Percentiles rank a stretch among this genome's conserved stretches.
phyloP scores from a whole-genome alignment of 768 basidiomycete species.

The Lentinula sp. region DNA sequence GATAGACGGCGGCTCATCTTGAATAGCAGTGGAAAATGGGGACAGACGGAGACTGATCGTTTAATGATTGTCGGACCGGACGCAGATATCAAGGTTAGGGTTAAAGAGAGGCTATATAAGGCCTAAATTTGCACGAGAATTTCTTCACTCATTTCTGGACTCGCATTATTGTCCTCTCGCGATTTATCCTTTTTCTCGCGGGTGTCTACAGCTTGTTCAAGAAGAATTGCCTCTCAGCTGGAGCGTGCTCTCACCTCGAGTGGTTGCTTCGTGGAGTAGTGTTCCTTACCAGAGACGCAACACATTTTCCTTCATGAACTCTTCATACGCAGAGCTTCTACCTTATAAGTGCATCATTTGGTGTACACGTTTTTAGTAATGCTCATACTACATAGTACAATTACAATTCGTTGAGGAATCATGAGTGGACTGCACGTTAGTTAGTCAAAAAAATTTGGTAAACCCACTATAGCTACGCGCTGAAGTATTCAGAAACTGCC shows the following conservation, averaged over 20 bases:
- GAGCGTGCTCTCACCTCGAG: not conserved
- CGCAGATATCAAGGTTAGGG: not conserved
- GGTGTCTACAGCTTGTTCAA: not conserved
- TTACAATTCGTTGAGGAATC: too few relatives aligned
- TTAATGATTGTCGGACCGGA: too few relatives aligned
- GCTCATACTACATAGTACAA: too few relatives aligned
- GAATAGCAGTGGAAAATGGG: not conserved
- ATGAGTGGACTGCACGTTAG: too few relatives aligned
- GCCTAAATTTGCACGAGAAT: not conserved
- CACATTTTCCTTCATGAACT: not conserved
- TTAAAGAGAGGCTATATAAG: not conserved
- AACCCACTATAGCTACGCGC: too few relatives aligned
- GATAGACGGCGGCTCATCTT: conserved; percentile 3
- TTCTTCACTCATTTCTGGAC: conserved; percentile 1
- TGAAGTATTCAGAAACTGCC: too few relatives aligned
- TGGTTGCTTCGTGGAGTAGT: not conserved
- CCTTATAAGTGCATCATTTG: too few relatives aligned
- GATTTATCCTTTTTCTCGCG: not conserved
- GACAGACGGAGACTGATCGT: too few relatives aligned
- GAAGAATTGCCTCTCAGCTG: not conserved
- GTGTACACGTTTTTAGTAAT: too few relatives aligned
- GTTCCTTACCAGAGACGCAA: conserved; percentile 1
- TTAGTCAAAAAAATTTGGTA: too few relatives aligned
- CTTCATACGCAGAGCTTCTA: not conserved
- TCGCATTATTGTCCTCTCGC: conserved; percentile 3